Conservation (phyloP, 352 stramenopile genomes). For the Phytophthora idaei region DNA sequence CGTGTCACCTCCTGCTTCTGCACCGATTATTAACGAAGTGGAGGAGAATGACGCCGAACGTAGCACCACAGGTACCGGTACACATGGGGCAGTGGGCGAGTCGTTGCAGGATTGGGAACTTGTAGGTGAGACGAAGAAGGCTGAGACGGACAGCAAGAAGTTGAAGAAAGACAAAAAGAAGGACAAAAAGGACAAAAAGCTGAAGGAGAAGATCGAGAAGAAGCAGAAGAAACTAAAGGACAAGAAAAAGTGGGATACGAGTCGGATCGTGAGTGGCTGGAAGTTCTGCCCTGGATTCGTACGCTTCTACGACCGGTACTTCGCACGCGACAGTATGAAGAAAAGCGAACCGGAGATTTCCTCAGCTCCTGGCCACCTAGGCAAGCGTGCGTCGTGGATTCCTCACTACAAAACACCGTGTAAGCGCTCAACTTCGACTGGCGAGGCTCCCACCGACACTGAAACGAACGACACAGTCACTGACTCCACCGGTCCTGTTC, state of each 20-base stretch:
- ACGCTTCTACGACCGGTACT: slow-evolving; percentile 72
- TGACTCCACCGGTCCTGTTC: slow-evolving; percentile 27
- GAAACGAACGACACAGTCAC: slow-evolving; percentile 32
- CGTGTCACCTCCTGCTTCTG: slow-evolving; percentile 25
- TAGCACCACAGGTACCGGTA: slow-evolving; percentile 5
- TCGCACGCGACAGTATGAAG: slow-evolving; percentile 33
- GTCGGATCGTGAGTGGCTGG: slow-evolving; percentile 45
- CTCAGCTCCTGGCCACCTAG: slow-evolving; percentile 20
- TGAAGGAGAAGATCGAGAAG: slow-evolving; percentile 34
- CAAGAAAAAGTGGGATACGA: slow-evolving; percentile 41
- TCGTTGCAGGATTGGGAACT: slow-evolving; percentile 38
- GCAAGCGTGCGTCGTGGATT: slow-evolving; percentile 31
- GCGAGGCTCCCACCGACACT: slow-evolving; percentile 27
- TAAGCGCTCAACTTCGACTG: slow-evolving; percentile 40
- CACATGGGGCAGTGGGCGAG: slow-evolving; percentile 15
- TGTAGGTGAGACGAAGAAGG: slow-evolving; percentile 20
- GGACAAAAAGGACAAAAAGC: slow-evolving; percentile 30
- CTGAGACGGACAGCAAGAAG: slow-evolving; percentile 21
- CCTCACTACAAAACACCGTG: slow-evolving; percentile 28
- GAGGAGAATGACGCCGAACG: slow-evolving; percentile 23
- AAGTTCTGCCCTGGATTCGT: slow-evolving; percentile 75
- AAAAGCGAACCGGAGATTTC: slow-evolving; percentile 30
- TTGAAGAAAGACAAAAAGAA: slow-evolving; percentile 33
- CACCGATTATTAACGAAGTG: slow-evolving; percentile 7
- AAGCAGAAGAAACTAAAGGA: slow-evolving; percentile 42